Evolutionary conservation across 345 rosid genomes (phyloP), one percentile per base, ranked within the genome.

Genomic region (Linum tenue): DNA sequence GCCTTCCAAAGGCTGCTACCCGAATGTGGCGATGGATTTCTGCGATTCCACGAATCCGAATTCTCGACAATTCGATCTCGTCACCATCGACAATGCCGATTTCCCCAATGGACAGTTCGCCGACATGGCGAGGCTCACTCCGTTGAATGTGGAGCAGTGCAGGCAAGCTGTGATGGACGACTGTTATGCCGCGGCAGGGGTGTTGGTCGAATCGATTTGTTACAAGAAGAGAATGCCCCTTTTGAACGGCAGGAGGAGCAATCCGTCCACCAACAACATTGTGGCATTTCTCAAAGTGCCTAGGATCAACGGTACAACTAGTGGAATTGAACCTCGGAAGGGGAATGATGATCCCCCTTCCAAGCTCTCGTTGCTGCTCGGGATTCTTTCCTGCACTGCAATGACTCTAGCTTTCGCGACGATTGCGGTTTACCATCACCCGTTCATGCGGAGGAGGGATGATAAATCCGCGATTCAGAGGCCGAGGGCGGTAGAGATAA

Each of bases 1-100:
- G 42, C 81, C 75, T 63, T 77, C 68, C 44, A 77, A 71, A 64
- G 81, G 73, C 35, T 77, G 77, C 69, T 77, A 77, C 56, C 77
- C 81, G 0, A 35, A 51, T 36, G 62, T 40, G 61, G 65, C 37
- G 41, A 65, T 77, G 62, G 77, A 77, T 51, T 77, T 70, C 55
- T 77, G 77, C 61, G 31, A 22, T 22, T 74, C 68, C 38, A 56
- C 76, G 10, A 41, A 69, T 22, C 48, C 63, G 69, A 62, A 68
- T 11, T 12, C 60, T 57, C 62, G 73, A 1, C 64, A 44, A 56
- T 71, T 74, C 62, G 17, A 42, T 1, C 39, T 74, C 61, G 69
- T 67, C 40, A 39, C 39, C 57, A 37, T 70, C n/a, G 56, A 67
- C 7, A 56, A 70, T 43, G 69, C 75, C 31, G 73, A 71, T 70